phyloP scores from a whole-genome alignment of 495 filamentous ascomycete species.

The Podospora tetraspora region DNA sequence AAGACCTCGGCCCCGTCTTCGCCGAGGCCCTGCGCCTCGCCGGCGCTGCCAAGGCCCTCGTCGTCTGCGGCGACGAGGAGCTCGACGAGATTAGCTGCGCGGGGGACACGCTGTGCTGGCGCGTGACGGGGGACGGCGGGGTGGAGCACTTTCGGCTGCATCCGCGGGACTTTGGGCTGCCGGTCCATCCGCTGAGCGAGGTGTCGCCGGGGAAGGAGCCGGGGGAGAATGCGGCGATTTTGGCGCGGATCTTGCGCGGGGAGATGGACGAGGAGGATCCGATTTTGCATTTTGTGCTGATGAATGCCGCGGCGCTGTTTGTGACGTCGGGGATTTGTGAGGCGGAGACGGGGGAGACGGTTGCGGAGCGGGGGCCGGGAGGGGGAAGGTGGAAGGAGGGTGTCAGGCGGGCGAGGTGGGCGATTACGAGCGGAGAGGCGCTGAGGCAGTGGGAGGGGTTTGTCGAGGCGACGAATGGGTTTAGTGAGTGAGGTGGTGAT shows the following conservation, averaged over 20 bases:
- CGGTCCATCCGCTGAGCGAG: conserved; percentile 62
- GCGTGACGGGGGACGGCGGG: conserved; percentile 49
- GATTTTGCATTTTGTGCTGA: conserved; percentile 85
- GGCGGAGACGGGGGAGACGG: conserved; percentile 68
- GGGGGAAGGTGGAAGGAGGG: conserved; percentile 91
- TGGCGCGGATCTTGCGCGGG: conserved; percentile 69
- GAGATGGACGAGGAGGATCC: conserved; percentile 69
- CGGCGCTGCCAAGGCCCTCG: conserved; percentile 77
- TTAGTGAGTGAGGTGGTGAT: conserved; percentile 14
- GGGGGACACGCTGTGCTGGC: conserved; percentile 82
- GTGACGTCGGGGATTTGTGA: conserved; percentile 84
- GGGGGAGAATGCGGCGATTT: conserved; percentile 76
- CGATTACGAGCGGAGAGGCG: conserved; percentile 73
- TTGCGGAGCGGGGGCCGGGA: conserved; percentile 73
- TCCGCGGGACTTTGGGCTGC: conserved; percentile 80
- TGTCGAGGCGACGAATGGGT: conserved; percentile 51
- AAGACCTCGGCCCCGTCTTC: conserved; percentile 78
- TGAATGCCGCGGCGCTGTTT: conserved; percentile 86
- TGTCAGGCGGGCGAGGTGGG: conserved; percentile 75
- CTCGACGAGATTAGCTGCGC: conserved; percentile 94
- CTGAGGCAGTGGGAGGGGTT: conserved; percentile 67
- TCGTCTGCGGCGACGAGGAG: conserved; percentile 91
- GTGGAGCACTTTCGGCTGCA: conserved; percentile 69
- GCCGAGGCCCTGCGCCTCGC: conserved; percentile 72
- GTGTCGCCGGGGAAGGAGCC: conserved; percentile 84